Evolutionary conservation across 768 basidiomycete species (phyloP).

Genomic region (Panellus pusillus): DNA sequence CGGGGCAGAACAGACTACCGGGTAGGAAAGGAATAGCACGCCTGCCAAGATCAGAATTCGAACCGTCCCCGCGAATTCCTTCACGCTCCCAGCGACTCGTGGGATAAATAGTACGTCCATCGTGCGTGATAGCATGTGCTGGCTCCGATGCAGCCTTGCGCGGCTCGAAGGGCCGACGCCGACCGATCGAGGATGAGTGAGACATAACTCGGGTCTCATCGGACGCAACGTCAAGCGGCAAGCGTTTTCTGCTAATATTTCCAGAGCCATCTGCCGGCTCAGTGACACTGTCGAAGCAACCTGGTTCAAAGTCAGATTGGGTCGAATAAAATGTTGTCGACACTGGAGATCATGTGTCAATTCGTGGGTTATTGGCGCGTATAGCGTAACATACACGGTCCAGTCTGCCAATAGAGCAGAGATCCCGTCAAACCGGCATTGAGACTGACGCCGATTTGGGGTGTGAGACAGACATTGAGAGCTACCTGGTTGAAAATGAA

Average conservation of each 20-base stretch:
- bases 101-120: neutral
- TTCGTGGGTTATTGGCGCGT: neutral
- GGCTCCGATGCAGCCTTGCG: too few relatives aligned
- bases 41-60: neutral
- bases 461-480: neutral
- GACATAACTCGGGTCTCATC: neutral
- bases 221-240: neutral
- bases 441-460: neutral
- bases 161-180: neutral
- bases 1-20: conserved; percentile 11
- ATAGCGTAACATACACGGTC: neutral
- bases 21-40: conserved; percentile 10
- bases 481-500: neutral
- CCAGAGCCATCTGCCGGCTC: neutral
- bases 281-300: neutral
- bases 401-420: neutral
- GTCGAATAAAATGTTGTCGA: neutral
- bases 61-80: neutral
- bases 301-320: neutral
- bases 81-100: neutral
- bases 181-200: neutral
- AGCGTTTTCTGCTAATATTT: neutral
- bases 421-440: conserved; percentile 7
- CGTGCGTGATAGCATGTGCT: too few relatives aligned
- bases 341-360: neutral